Percentiles rank a stretch among this genome's conserved stretches.
Conservation (phyloP, 148 eudicot genomes). For the Fagopyrum homotropicum region DNA sequence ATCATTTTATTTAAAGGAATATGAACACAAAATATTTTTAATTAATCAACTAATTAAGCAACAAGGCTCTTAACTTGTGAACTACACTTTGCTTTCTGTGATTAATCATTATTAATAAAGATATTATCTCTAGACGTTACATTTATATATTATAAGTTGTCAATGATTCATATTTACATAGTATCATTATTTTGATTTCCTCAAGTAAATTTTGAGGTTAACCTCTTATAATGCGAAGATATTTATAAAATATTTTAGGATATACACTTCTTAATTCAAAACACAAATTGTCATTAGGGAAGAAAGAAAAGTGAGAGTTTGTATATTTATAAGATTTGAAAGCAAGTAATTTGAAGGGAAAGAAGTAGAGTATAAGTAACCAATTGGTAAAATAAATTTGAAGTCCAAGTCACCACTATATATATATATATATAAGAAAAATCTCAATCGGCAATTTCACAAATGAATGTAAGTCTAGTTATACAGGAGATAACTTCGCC, state of each 20-base stretch:
- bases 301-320: too few relatives aligned
- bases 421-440: too few relatives aligned
- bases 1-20: neutral
- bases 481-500: too few relatives aligned
- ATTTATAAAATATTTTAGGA: too few relatives aligned
- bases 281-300: too few relatives aligned
- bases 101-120: neutral
- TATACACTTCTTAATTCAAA: neutral
- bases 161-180: neutral
- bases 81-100: neutral
- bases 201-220: neutral
- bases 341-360: too few relatives aligned
- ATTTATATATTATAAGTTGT: neutral
- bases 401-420: too few relatives aligned
- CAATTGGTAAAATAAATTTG: too few relatives aligned
- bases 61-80: neutral
- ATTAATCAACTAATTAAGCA: neutral
- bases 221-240: neutral
- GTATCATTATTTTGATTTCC: neutral
- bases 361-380: too few relatives aligned
- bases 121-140: neutral
- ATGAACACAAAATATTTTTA: neutral
- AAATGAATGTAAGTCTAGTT: too few relatives aligned
- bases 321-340: too few relatives aligned
- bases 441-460: too few relatives aligned